Base-by-base conservation (phyloP, 2,329 filamentous ascomycete genomes). In the Colletotrichum plurivorum region DNA sequence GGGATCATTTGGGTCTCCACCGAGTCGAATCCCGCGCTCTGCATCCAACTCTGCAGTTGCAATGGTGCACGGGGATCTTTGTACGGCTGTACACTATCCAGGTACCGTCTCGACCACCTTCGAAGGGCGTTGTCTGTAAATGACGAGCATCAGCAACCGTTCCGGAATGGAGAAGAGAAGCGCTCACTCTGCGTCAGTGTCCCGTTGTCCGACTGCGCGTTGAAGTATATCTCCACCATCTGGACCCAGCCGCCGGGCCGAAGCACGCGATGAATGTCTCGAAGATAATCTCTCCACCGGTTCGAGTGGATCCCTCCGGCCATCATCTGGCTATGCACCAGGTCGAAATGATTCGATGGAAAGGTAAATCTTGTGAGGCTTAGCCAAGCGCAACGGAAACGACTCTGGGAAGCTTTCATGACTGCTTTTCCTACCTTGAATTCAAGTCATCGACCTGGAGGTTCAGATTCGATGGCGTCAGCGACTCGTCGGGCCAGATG, bases 181-280 rank as follows among this genome's bases (percentile, higher is more conserved):
- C 43, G 55, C 85, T 78, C 75, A 86, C 89, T 84, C 58, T 90
- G 86, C 12, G 89, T 90, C 73, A 96, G 82, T n/a, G 89, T 90
- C 5, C 94, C 94, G 74, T 93, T 97, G 73, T 95, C 90, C 0
- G 94, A 97, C 78, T 97, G 95, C 27, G 93, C 90, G 72, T 94
- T 94, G 78, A 91, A 92, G 76, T 97, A 94, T 74, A 95, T 88
- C 76, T 97, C 95, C n/a, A 93, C 88, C 87, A 97, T 91, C 76
- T 97, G 94, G 68, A 93, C 87, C 94, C 94, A 97, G 1, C 95
- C 94, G 2, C 91, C 92, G 6, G 90, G 91, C 58, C 89, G 91
- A 71, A 95, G 82, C 10, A 94, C 86, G 22, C 89, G 86, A 72
- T 89, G 88, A 69, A 97, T 92, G 73, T 97, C 95, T 73, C 85